Conservation (phyloP, 495 filamentous ascomycete species). For the Lophiostoma macrostomum region DNA sequence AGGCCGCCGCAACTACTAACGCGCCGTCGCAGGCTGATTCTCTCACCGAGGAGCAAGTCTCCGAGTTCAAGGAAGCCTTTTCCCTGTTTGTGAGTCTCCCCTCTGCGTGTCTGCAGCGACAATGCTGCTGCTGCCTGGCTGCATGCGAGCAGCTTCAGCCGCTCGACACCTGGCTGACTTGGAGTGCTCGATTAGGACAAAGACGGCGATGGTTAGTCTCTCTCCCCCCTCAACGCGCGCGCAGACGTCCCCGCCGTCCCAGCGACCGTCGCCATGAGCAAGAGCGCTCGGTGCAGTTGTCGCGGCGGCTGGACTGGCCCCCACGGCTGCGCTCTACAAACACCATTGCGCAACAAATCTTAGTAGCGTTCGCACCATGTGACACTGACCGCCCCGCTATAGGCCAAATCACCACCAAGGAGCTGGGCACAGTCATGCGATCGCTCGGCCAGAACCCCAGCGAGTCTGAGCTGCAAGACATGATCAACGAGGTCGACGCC, state of each 20-base stretch:
- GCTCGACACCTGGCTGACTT: slow-evolving; percentile 23
- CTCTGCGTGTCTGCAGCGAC: not conserved
- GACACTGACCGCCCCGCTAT: slow-evolving; percentile 2
- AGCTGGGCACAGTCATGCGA: slow-evolving; percentile 98
- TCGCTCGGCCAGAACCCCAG: slow-evolving; percentile 99
- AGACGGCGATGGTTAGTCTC: slow-evolving; percentile 95
- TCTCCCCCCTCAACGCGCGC: too few species aligned
- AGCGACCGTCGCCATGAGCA: too few species aligned
- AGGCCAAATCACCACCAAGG: slow-evolving; percentile 99
- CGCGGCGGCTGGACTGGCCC: slow-evolving; percentile 4
- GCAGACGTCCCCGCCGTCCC: too few species aligned
- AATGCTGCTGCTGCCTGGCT: slow-evolving; percentile 33
- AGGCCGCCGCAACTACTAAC: slow-evolving; percentile 9
- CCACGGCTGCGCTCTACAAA: too few species aligned
- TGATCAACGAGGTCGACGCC: slow-evolving; percentile 99
- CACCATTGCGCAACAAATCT: not conserved
- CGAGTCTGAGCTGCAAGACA: slow-evolving; percentile 97
- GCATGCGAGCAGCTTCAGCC: not conserved
- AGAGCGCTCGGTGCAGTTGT: not conserved
- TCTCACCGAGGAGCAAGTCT: slow-evolving; percentile 98
- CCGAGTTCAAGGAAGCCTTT: slow-evolving; percentile 99
- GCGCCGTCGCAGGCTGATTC: slow-evolving; percentile 40
- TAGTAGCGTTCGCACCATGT: not conserved
- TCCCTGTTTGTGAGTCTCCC: slow-evolving; percentile 89
- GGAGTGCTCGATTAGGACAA: slow-evolving; percentile 69